These are phyloP conservation scores for Botryosphaeria agaves DNA, from an alignment of 2,329 filamentous ascomycete species.

Conservation along the genomic window DNA sequence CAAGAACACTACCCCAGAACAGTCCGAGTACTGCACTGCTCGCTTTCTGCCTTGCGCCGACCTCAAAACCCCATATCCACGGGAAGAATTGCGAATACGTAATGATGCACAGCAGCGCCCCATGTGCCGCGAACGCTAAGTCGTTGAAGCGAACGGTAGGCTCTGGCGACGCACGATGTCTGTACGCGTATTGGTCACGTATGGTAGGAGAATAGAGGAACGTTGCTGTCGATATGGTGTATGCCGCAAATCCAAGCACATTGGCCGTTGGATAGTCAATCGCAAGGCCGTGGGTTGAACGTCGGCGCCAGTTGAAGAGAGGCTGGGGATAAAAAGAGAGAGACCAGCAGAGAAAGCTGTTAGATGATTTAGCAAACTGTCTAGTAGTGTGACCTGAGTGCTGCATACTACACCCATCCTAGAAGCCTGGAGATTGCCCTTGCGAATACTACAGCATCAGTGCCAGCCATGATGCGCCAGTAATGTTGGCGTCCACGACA, in stretches of 20 bases:
- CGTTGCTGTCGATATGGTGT: slow-evolving; percentile 54
- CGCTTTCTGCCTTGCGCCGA: slow-evolving; percentile 34
- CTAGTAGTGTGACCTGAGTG: slow-evolving; percentile 6
- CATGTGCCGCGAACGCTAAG: slow-evolving; percentile 73
- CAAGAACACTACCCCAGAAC: slow-evolving; percentile 48
- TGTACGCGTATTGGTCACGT: slow-evolving; percentile 64
- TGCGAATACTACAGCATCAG: too few species aligned
- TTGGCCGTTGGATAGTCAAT: slow-evolving; percentile 79
- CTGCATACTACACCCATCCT: slow-evolving; percentile 6
- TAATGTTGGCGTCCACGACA: too few species aligned
- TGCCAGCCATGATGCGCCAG: too few species aligned
- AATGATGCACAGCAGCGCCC: slow-evolving; percentile 51
- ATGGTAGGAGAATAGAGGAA: slow-evolving; percentile 70
- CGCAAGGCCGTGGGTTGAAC: slow-evolving; percentile 65
- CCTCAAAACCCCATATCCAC: slow-evolving; percentile 57
- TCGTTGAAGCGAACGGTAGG: slow-evolving; percentile 86
- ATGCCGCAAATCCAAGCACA: slow-evolving; percentile 52
- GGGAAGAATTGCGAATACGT: slow-evolving; percentile 64
- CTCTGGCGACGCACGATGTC: slow-evolving; percentile 53
- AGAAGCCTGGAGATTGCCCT: slow-evolving; percentile 1
- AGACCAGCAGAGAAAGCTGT: slow-evolving; percentile 36
- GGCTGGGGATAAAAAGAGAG: slow-evolving; percentile 87
- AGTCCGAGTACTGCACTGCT: slow-evolving; percentile 50
- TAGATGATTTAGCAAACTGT: slow-evolving; percentile 13
- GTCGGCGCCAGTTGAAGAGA: slow-evolving; percentile 58